Evolutionary conservation across 2,329 filamentous ascomycete genomes (phyloP).

Genomic region (Calonectria honghensis): DNA sequence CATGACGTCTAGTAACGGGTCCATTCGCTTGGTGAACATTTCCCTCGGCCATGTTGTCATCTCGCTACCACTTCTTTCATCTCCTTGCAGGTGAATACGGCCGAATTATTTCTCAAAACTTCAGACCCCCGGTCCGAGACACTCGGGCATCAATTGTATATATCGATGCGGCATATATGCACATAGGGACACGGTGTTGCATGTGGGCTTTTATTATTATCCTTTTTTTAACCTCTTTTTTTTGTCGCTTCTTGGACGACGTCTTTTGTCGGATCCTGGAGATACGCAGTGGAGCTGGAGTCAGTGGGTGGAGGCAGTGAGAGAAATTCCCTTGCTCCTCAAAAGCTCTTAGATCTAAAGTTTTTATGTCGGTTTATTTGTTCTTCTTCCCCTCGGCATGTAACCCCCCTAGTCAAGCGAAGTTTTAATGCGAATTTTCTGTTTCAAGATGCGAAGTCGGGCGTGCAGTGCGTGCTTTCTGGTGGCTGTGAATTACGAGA

Average conservation of each 20-base stretch:
- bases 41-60: constrained; percentile 24
- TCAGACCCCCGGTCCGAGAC: constrained; percentile 26
- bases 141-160: constrained; percentile 51
- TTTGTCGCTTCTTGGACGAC: constrained; percentile 38
- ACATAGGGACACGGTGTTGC: constrained; percentile 56
- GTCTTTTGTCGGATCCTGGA: constrained; percentile 34
- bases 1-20: constrained; percentile 26
- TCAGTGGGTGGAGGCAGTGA: constrained; percentile 24
- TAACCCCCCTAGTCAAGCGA: constrained; percentile 42
- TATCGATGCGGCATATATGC: constrained; percentile 54
- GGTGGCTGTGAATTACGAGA: constrained; percentile 15
- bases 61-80: constrained; percentile 22
- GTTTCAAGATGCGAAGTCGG: constrained; percentile 10
- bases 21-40: constrained; percentile 31
- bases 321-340: constrained; percentile 18
- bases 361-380: constrained; percentile 30
- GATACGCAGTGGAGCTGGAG: constrained; percentile 35
- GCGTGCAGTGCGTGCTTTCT: background rate
- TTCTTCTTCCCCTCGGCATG: constrained; percentile 31
- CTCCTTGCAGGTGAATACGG: constrained; percentile 34
- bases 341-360: constrained; percentile 25
- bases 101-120: constrained; percentile 35
- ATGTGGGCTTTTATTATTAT: constrained; percentile 36
- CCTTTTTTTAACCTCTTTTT: constrained; percentile 36
- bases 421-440: constrained; percentile 40